A percentile compares a stretch with the other conserved stretches of the same genome.
phyloP scores from a whole-genome alignment of 306 rosid genomes.

The Vicia villosa region DNA sequence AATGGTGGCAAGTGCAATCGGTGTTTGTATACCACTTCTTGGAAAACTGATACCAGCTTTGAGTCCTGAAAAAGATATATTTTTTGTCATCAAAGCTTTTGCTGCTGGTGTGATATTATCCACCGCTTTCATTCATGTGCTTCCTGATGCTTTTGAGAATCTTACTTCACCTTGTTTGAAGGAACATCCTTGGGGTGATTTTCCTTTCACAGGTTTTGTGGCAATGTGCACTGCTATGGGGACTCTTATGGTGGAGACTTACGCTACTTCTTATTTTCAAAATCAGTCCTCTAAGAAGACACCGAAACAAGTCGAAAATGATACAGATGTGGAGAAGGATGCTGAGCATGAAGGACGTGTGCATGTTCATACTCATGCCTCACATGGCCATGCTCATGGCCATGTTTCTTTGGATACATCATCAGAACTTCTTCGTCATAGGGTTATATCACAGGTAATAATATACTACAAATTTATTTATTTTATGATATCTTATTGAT shows the following conservation, averaged over 20 bases:
- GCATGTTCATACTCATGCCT: conserved; percentile 65
- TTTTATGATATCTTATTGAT: neutral
- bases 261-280: conserved; percentile 62
- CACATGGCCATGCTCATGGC: conserved; percentile 79
- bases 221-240: conserved; percentile 81
- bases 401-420: conserved; percentile 18
- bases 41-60: conserved; percentile 63
- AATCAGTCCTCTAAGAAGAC: conserved; percentile 10
- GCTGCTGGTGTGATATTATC: conserved; percentile 81
- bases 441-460: conserved; percentile 71
- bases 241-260: conserved; percentile 73
- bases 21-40: conserved; percentile 61
- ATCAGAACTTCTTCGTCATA: conserved; percentile 61
- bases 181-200: conserved; percentile 59
- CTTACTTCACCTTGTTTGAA: conserved; percentile 51
- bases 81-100: conserved; percentile 67
- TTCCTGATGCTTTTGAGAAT: conserved; percentile 65
- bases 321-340: conserved; percentile 31
- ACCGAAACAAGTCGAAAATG: neutral
- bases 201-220: conserved; percentile 83
- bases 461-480: neutral
- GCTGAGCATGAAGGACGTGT: conserved; percentile 45
- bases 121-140: conserved; percentile 78
- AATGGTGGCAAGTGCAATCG: conserved; percentile 54
- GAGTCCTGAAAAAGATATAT: conserved; percentile 57